phyloP scores from a whole-genome alignment of 352 stramenopile species.

The Phytopythium boreale region DNA sequence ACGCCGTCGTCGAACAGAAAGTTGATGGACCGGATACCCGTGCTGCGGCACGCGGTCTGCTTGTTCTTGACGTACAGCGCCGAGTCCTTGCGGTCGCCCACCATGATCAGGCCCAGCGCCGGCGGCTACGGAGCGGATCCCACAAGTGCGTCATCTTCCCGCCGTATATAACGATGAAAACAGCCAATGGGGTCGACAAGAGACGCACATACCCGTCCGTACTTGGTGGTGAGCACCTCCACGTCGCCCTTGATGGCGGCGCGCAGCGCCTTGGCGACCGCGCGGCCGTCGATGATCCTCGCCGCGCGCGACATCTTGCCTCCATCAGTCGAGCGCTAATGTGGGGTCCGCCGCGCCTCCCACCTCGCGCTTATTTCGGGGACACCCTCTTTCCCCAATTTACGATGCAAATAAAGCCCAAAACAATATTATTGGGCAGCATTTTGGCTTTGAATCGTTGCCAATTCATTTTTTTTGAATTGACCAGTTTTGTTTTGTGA shows the following conservation, averaged over 20 bases:
- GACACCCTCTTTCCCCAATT: not conserved
- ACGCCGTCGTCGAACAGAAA: slow-evolving; percentile 69
- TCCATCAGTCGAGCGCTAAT: not conserved
- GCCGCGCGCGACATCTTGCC: slow-evolving; percentile 12
- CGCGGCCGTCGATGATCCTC: slow-evolving; percentile 69
- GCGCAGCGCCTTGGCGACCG: slow-evolving; percentile 61
- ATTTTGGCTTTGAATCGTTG: too few species aligned
- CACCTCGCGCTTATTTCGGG: not conserved
- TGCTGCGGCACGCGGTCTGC: slow-evolving; percentile 93
- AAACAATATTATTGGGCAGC: too few species aligned
- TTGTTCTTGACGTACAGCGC: slow-evolving; percentile 99
- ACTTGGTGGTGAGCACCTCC: slow-evolving; percentile 36
- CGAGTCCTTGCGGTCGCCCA: slow-evolving; percentile 95
- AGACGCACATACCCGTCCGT: slow-evolving; percentile 41
- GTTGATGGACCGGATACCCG: slow-evolving; percentile 92
- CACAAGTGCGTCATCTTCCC: not conserved
- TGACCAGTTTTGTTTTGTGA: too few species aligned
- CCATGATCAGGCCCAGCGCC: slow-evolving; percentile 97
- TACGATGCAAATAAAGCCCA: not conserved
- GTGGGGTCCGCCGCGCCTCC: too few species aligned
- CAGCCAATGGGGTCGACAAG: too few species aligned
- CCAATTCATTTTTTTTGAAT: not conserved
- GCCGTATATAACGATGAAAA: too few species aligned
- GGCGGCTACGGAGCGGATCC: slow-evolving; percentile 49
- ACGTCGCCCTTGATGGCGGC: slow-evolving; percentile 59